These are phyloP conservation scores for Acanthamoeba lenticulata DNA, from an alignment of 208 protist species.

Conservation along the genomic window DNA sequence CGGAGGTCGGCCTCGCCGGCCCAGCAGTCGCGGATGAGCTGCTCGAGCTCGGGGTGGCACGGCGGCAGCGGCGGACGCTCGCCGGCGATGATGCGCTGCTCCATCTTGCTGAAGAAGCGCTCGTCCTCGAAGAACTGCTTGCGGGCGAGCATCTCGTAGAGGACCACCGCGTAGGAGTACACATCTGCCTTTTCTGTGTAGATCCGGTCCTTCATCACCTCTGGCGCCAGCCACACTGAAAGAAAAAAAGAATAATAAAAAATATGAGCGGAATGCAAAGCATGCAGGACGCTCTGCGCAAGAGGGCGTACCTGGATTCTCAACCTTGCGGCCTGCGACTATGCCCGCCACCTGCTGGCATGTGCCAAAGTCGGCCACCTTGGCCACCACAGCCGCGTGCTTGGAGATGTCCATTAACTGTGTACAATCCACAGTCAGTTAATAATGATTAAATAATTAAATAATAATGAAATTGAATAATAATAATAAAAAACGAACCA, in stretches of 20 bases:
- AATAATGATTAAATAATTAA: too few species aligned
- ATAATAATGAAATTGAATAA: too few species aligned
- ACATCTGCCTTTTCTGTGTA: slow-evolving; percentile 66
- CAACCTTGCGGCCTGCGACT: slow-evolving; percentile 15
- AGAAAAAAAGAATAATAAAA: too few species aligned
- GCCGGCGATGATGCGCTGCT: slow-evolving; percentile 74
- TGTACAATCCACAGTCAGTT: too few species aligned
- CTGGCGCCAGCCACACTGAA: slow-evolving; percentile 68
- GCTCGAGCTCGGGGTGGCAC: slow-evolving; percentile 2
- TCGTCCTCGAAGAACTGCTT: slow-evolving; percentile 77
- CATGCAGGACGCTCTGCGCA: too few species aligned
- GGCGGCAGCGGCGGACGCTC: slow-evolving; percentile 72
- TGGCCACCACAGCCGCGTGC: slow-evolving; percentile 51
- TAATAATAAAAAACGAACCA: too few species aligned
- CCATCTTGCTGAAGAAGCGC: slow-evolving; percentile 69
- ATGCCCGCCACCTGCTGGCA: slow-evolving; percentile 12
- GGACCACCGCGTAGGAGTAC: slow-evolving; percentile 58
- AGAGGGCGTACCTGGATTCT: slow-evolving; percentile 67
- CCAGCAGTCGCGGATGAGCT: slow-evolving; percentile 76
- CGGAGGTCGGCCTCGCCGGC: neutral
- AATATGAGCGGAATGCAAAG: too few species aligned
- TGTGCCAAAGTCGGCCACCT: slow-evolving; percentile 61
- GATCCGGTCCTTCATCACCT: slow-evolving; percentile 64
- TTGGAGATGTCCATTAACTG: slow-evolving; percentile 60
- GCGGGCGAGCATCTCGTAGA: slow-evolving; percentile 54